Conservation (phyloP, 2,329 filamentous ascomycete genomes). For the Xylaria sp. region DNA sequence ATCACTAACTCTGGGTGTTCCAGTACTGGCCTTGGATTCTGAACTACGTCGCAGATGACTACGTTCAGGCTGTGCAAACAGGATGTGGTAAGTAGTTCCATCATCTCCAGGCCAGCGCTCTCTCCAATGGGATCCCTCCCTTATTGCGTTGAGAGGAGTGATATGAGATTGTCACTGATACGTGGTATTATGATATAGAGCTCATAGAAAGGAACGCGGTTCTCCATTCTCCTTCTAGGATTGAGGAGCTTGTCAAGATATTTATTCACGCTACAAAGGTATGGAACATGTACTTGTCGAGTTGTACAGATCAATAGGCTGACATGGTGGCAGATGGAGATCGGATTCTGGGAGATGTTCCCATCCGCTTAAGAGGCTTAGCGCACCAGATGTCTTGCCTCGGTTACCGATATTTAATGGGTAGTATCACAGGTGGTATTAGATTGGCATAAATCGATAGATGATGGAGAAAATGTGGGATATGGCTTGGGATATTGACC, state of each 20-base stretch:
- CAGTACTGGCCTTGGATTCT: conserved; percentile 90
- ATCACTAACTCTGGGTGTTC: conserved; percentile 9
- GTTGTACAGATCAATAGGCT: conserved; percentile 21
- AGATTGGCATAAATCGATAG: not conserved
- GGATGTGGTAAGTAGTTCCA: conserved; percentile 69
- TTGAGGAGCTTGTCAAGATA: conserved; percentile 85
- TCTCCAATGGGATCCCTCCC: not conserved
- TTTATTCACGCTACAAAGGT: conserved; percentile 90
- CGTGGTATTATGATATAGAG: conserved; percentile 55
- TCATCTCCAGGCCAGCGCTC: not conserved
- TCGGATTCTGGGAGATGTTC: conserved; percentile 66
- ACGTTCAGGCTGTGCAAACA: conserved; percentile 73
- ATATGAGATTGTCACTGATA: not conserved
- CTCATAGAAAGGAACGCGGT: conserved; percentile 79
- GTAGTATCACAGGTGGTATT: not conserved
- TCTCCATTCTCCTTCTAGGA: conserved; percentile 75
- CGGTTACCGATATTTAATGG: not conserved
- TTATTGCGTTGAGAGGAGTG: not conserved
- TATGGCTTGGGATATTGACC: not conserved
- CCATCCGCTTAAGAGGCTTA: conserved; percentile 45
- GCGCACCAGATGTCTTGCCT: not conserved
- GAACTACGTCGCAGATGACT: conserved; percentile 86
- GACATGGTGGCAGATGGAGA: conserved; percentile 58
- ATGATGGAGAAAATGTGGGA: not conserved
- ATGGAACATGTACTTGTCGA: conserved; percentile 44